Evolutionary conservation across 768 basidiomycete species (phyloP), one percentile per base, ranked within the genome.

Genomic region (Leccinum variicolor): DNA sequence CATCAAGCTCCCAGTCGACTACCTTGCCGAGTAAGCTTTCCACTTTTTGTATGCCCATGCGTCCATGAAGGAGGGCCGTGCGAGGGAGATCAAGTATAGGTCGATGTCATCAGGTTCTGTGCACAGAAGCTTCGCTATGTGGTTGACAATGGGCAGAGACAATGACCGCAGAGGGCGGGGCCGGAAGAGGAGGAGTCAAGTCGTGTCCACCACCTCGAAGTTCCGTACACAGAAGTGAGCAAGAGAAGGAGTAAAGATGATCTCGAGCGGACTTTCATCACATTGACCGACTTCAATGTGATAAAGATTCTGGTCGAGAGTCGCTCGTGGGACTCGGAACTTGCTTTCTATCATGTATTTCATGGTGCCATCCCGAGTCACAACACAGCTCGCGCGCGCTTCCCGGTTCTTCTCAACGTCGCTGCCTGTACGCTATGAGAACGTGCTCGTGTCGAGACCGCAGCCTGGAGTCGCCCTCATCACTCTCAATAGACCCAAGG

Each of bases 401-500:
- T 4, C 53, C 3, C 68, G 72, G 15, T 52, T 55, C 25, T 69
- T 72, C 60, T 74, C 71, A 13, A 67, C 64, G 6, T 60, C 62
- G 1, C 71, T 78, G 33, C 57, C 61, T 8, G 56, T 65, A 21
- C 69, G 77, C 55, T 90, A 87, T 73, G 80, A 83, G 65, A 79
- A 84, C 66, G 88, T 92, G 68, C 75, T 92, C 45, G 81, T 83
- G 17, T 84, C 88, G 3, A 79, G 80, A 57, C 90, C 90, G 1
- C 80, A 85, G 53, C 83, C 84, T 3, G 79, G 79, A 19, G 87
- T 92, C 45, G 76, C 82, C n/a, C 84, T 95, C 65, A 84, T 96
- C 67, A 91, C 89, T 14, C 79, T 96, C 65, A 94, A 96, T 75
- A 82, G 94, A 46, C 94, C 94, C 25, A 93, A 93, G 64, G 89